Conservation (phyloP, 768 basidiomycete genomes). For the Lactarius hatsudake region DNA sequence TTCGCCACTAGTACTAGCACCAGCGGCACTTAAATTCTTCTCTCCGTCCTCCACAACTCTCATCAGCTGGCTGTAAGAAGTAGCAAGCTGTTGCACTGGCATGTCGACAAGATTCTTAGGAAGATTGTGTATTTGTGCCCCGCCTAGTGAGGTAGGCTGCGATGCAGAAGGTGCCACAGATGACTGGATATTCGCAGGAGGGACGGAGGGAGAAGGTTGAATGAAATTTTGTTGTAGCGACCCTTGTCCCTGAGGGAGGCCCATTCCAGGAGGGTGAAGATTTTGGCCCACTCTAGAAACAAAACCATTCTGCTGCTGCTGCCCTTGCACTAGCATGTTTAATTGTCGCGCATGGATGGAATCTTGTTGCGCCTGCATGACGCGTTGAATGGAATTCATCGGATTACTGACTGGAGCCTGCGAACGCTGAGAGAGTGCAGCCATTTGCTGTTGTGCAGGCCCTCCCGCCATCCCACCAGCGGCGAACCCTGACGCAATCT, state of each 20-base stretch:
- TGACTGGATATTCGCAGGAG: slow-evolving; percentile 1
- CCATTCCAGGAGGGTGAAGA: slow-evolving; percentile 14
- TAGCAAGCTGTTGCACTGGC: slow-evolving; percentile 2
- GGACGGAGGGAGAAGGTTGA: slow-evolving; percentile 11
- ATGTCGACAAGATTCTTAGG: background rate
- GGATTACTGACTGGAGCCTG: slow-evolving; percentile 5
- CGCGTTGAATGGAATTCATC: slow-evolving; percentile 11
- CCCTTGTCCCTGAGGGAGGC: slow-evolving; percentile 15
- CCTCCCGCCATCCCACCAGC: background rate
- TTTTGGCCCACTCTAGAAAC: slow-evolving; percentile 17
- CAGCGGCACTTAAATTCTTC: slow-evolving; percentile 1
- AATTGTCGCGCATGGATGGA: slow-evolving; percentile 6
- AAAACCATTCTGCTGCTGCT: slow-evolving; percentile 17
- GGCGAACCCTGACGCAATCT: slow-evolving; percentile 8
- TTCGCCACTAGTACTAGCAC: background rate
- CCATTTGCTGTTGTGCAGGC: slow-evolving; percentile 13
- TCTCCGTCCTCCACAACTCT: slow-evolving; percentile 3
- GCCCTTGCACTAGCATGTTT: slow-evolving; percentile 8
- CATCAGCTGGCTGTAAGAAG: background rate
- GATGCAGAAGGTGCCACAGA: slow-evolving; percentile 7
- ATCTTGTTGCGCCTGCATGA: slow-evolving; percentile 12
- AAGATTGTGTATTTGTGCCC: background rate
- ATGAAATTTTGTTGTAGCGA: slow-evolving; percentile 15
- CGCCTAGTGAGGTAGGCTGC: slow-evolving; percentile 4
- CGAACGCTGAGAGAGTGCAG: slow-evolving; percentile 9